Conservation (phyloP, 2,329 filamentous ascomycete genomes). For the Nigrospora osmanthi region DNA sequence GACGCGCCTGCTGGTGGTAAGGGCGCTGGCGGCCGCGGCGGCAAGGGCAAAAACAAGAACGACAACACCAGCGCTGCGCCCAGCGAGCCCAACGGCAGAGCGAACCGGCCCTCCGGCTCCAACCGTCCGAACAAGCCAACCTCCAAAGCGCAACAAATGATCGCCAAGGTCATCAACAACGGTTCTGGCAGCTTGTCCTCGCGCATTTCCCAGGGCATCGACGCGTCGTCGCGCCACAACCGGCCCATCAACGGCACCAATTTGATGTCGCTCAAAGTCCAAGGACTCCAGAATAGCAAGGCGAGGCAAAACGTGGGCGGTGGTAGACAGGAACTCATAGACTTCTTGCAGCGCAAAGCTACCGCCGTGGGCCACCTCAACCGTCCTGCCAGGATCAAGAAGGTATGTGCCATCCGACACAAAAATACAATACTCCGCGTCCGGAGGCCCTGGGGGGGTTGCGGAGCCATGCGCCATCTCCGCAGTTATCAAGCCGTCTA, state of each 20-base stretch:
- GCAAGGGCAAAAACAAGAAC: conserved; percentile 17
- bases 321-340: conserved; percentile 55
- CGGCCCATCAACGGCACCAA: conserved; percentile 16
- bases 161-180: conserved; percentile 33
- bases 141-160: conserved; percentile 30
- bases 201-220: conserved; percentile 24
- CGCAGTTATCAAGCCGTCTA: conserved; percentile 27
- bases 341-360: conserved; percentile 66
- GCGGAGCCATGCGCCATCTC: conserved; percentile 29
- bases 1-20: conserved; percentile 29
- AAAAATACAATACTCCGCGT: conserved; percentile 16
- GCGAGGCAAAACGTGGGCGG: conserved; percentile 59
- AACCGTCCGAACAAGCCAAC: conserved; percentile 15
- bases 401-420: conserved; percentile 59
- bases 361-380: conserved; percentile 40
- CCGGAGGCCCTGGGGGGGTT: conserved; percentile 31
- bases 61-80: conserved; percentile 9
- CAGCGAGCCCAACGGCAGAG: conserved; percentile 7
- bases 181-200: conserved; percentile 23
- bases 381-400: conserved; percentile 58
- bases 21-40: conserved; percentile 14
- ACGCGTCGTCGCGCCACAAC: conserved; percentile 13
- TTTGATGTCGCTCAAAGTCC: conserved; percentile 38
- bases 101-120: conserved; percentile 8
- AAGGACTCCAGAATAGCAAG: conserved; percentile 62